Evolutionary conservation across 2,329 filamentous ascomycete species (phyloP).

Genomic region (Monilinia aucupariae): DNA sequence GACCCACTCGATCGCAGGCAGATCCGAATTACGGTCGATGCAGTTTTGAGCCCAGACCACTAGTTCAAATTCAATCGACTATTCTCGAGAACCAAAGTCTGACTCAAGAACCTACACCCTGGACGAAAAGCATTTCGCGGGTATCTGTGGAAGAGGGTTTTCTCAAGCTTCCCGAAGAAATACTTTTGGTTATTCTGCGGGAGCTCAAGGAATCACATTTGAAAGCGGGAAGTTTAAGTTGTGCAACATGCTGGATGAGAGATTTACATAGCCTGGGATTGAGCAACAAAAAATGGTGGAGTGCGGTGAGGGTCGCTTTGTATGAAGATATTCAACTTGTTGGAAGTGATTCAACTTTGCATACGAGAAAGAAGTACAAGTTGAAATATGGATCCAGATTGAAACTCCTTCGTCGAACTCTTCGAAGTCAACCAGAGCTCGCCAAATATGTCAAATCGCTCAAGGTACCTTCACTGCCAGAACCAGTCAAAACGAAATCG

Average conservation of each 20-base stretch:
- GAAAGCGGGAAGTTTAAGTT: constrained; percentile 44
- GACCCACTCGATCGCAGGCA: constrained; percentile 22
- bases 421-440: constrained; percentile 48
- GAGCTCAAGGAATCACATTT: constrained; percentile 50
- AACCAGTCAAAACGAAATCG: constrained; percentile 34
- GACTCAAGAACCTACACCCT: constrained; percentile 20
- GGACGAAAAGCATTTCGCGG: constrained; percentile 13
- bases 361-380: constrained; percentile 53
- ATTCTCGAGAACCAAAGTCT: constrained; percentile 9
- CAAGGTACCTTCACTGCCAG: constrained; percentile 48
- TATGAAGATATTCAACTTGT: constrained; percentile 55
- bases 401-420: constrained; percentile 51
- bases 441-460: constrained; percentile 52
- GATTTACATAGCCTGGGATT: constrained; percentile 50
- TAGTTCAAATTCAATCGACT: constrained; percentile 10
- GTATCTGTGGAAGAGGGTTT: constrained; percentile 46
- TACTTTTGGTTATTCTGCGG: constrained; percentile 51
- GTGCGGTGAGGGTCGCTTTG: constrained; percentile 38
- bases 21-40: constrained; percentile 20
- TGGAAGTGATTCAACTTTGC: constrained; percentile 47
- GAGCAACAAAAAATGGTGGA: constrained; percentile 48
- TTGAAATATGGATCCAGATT: constrained; percentile 48
- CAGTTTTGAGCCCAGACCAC: constrained; percentile 17
- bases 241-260: constrained; percentile 61
- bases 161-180: constrained; percentile 51